Conservation (phyloP, 371 early-diverging fungal genomes). For the Parasitella parasitica region DNA sequence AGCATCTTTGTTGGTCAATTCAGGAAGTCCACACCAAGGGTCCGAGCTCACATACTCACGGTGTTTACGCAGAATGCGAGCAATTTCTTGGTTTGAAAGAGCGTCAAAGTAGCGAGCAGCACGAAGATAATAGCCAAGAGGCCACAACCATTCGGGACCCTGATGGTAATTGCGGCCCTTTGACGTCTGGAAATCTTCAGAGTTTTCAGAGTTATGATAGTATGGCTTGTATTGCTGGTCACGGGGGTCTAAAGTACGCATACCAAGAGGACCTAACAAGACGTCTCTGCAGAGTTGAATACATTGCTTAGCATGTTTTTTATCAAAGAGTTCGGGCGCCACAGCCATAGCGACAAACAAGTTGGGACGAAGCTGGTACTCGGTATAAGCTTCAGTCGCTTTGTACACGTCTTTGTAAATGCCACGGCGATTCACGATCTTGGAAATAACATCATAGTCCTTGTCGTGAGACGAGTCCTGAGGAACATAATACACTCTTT, state of each 20-base stretch:
- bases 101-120: constrained; percentile 76
- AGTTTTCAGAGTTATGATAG: constrained; percentile 92
- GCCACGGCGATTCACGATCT: constrained; percentile 86
- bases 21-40: constrained; percentile 90
- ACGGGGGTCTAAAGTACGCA: constrained; percentile 90
- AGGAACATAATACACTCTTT: constrained; percentile 88
- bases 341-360: constrained; percentile 89
- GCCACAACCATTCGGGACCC: constrained; percentile 98
- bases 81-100: constrained; percentile 44
- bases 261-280: constrained; percentile 87
- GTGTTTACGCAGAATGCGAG: constrained; percentile 70
- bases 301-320: constrained; percentile 70
- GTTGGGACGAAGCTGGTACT: constrained; percentile 95
- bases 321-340: constrained; percentile 90
- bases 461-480: constrained; percentile 49
- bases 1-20: constrained; percentile 91
- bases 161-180: constrained; percentile 98
- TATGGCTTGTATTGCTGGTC: constrained; percentile 89
- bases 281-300: constrained; percentile 65
- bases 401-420: constrained; percentile 93
- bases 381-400: constrained; percentile 70
- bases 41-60: constrained; percentile 68
- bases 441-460: constrained; percentile 60
- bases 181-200: constrained; percentile 76
- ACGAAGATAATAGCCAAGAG: constrained; percentile 83